These are phyloP conservation scores for Hortiboletus campestris DNA, from an alignment of 768 basidiomycete genomes.

Conservation along the genomic window DNA sequence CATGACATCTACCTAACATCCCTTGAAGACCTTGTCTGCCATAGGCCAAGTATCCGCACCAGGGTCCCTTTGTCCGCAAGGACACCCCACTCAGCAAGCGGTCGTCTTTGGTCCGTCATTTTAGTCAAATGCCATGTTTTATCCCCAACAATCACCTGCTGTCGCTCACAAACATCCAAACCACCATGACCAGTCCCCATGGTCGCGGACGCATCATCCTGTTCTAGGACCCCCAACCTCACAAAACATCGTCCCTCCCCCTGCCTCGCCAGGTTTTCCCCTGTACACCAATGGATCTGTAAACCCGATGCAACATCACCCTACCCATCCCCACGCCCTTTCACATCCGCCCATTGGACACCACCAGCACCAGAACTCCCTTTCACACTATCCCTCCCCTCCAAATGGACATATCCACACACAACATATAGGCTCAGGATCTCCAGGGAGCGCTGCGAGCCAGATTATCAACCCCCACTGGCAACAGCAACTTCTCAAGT, in stretches of 20 bases:
- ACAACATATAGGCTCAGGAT: conserved; percentile 57
- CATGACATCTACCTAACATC: conserved; percentile 4
- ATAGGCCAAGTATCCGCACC: conserved; percentile 4
- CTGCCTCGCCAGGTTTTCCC: conserved; percentile 72
- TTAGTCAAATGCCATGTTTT: conserved; percentile 66
- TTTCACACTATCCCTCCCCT: conserved; percentile 79
- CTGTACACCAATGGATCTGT: conserved; percentile 71
- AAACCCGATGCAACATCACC: conserved; percentile 60
- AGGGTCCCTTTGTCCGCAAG: conserved; percentile 10
- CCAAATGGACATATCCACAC: conserved; percentile 63
- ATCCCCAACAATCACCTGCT: conserved; percentile 80
- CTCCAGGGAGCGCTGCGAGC: conserved; percentile 51
- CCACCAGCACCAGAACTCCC: conserved; percentile 79
- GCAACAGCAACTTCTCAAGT: conserved; percentile 92
- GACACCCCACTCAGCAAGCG: conserved; percentile 1
- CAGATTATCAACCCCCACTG: conserved; percentile 81
- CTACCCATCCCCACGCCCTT: conserved; percentile 51
- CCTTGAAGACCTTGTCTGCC: not conserved
- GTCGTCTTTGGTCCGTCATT: conserved; percentile 3
- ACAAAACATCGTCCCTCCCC: conserved; percentile 55
- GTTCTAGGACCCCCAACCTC: conserved; percentile 46
- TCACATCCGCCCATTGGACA: conserved; percentile 52
- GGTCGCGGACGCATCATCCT: conserved; percentile 62
- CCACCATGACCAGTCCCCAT: conserved; percentile 74
- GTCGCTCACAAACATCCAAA: conserved; percentile 73